Evolutionary conservation across 2,329 filamentous ascomycete genomes (phyloP).

Genomic region (Alternaria panax): DNA sequence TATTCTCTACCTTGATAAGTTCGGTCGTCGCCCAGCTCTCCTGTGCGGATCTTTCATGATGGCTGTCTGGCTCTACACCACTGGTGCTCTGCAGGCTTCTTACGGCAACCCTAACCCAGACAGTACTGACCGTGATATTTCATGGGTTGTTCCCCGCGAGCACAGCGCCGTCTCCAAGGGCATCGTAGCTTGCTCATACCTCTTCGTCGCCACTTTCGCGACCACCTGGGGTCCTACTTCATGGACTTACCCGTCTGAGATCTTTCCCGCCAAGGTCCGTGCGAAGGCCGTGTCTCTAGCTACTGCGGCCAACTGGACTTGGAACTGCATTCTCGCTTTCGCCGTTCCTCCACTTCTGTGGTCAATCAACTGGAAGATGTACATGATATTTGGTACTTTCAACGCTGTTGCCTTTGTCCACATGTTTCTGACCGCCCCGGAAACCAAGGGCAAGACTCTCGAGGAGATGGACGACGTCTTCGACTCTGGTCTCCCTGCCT

Average conservation of each 20-base stretch:
- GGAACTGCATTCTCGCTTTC: conserved; percentile 52
- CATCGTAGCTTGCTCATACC: conserved; percentile 55
- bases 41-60: conserved; percentile 65
- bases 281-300: conserved; percentile 52
- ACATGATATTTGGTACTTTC: conserved; percentile 52
- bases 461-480: conserved; percentile 54
- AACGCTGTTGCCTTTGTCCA: conserved; percentile 49
- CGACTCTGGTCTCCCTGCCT: conserved; percentile 47
- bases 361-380: conserved; percentile 54
- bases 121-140: conserved; percentile 53
- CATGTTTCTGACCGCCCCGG: conserved; percentile 51
- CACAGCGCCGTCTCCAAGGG: conserved; percentile 63
- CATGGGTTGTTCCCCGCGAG: conserved; percentile 65
- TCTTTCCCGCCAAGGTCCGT: conserved; percentile 51
- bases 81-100: conserved; percentile 65
- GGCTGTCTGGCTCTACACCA: conserved; percentile 67
- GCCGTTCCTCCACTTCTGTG: conserved; percentile 52
- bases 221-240: conserved; percentile 51
- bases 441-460: conserved; percentile 52
- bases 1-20: conserved; percentile 66
- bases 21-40: conserved; percentile 65
- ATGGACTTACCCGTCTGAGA: conserved; percentile 51
- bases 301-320: conserved; percentile 50
- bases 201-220: conserved; percentile 55
- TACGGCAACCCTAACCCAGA: conserved; percentile 58